Evolutionary conservation across 768 basidiomycete species (phyloP).

Genomic region (Trametes coccinea): DNA sequence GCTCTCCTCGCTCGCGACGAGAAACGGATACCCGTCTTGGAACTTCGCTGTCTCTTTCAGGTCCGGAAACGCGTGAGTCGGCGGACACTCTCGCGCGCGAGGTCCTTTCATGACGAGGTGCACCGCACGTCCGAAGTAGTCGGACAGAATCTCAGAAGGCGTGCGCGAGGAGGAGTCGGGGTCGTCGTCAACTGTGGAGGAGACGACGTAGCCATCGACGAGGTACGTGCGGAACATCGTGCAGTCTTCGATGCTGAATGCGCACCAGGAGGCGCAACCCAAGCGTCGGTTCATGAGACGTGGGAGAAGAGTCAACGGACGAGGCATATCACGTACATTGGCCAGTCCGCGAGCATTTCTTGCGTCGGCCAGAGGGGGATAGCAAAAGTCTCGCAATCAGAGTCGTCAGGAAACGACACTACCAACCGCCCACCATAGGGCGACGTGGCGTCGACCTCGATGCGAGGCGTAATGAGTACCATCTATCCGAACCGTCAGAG

Average conservation of each 20-base stretch:
- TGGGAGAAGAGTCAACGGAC: not conserved
- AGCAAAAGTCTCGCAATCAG: conserved; percentile 56
- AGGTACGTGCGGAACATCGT: conserved; percentile 46
- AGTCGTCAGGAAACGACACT: conserved; percentile 60
- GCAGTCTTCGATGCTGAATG: conserved; percentile 53
- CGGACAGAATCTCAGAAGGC: conserved; percentile 57
- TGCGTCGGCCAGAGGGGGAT: conserved; percentile 58
- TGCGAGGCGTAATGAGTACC: conserved; percentile 61
- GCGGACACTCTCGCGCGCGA: conserved; percentile 46
- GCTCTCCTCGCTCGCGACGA: conserved; percentile 69
- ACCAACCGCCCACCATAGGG: conserved; percentile 50
- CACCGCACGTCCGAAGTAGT: conserved; percentile 61
- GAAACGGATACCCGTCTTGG: conserved; percentile 73
- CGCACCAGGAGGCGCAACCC: too few relatives aligned
- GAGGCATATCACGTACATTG: conserved; percentile 44
- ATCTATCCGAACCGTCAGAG: conserved; percentile 42
- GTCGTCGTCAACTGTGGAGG: conserved; percentile 40
- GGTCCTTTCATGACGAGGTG: conserved; percentile 71
- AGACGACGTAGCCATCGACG: conserved; percentile 67
- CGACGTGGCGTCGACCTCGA: conserved; percentile 47
- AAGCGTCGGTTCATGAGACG: not conserved
- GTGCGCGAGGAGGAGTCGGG: conserved; percentile 34
- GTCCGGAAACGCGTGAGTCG: conserved; percentile 57
- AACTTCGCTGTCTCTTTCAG: conserved; percentile 56
- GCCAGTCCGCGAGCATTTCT: conserved; percentile 53